Base-by-base conservation (phyloP, 352 stramenopile genomes). In the Pythium phragmitis region DNA sequence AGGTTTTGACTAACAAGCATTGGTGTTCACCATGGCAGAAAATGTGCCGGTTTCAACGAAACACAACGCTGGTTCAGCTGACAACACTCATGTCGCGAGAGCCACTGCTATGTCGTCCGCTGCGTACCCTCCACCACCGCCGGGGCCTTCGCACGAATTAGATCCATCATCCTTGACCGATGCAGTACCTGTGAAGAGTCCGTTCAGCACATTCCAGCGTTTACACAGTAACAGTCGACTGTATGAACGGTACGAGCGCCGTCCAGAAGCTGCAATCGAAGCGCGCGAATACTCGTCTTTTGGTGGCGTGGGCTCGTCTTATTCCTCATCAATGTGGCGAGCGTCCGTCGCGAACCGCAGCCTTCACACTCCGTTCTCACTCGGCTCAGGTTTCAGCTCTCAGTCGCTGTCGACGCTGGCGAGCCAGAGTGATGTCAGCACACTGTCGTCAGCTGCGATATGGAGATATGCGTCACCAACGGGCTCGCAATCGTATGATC, bases 121-220 rank as follows among this genome's bases (percentile, higher is more conserved):
- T 47, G 34, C 8, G 7, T n/a, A 57, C 33, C 52, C 60, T 49
- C 36, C 50, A 26, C 23, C 42, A 34, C n/a, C 60, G n/a, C 19
- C 21, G 2, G 49, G 19, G n/a, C 17, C 42, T 36, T 4, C 43
- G 11, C 34, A 26, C 7, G n/a, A 39, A 17, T 7, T 55, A 9
- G 39, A 28, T 17, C 3, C 47, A 19, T n/a, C 46, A 14, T 34
- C 47, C 3, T 21, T 42, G 19, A 37, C 19, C 17, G 14, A 61
- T 26, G 8, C 49, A 41, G 33, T 52, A 4, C 43, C 41, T 7
- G 39, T 73, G 19, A 63, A 59, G 5, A 73, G 67, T 42, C 67
- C 67, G 4, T 73, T 69, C 52, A 73, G 59, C 41, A 73, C 67
- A 5, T 73, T 73, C 51, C 67, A 69, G 46, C 59, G 55, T 39